phyloP scores from a whole-genome alignment of 2,329 filamentous ascomycete species.

The Seiridium unicorne region DNA sequence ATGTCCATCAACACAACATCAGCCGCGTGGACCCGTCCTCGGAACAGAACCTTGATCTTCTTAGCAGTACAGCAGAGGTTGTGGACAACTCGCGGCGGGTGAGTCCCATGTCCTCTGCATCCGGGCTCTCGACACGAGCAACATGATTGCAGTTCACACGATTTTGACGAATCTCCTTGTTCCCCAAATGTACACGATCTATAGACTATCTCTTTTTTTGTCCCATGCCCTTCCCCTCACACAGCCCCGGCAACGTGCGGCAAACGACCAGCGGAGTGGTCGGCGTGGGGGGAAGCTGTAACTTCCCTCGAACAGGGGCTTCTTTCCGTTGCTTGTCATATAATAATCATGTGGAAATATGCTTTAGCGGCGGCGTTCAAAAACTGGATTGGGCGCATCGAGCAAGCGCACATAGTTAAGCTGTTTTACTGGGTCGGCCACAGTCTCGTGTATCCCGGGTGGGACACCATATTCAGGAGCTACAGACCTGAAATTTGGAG shows the following conservation, averaged over 20 bases:
- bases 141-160: slow-evolving; percentile 12
- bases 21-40: slow-evolving; percentile 48
- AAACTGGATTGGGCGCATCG: slow-evolving; percentile 3
- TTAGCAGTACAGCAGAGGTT: slow-evolving; percentile 56
- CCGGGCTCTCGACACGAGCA: slow-evolving; percentile 14
- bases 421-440: background rate
- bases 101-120: slow-evolving; percentile 21
- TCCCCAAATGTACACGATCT: slow-evolving; percentile 7
- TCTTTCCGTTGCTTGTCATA: background rate
- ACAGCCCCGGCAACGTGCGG: background rate
- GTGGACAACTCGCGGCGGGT: slow-evolving; percentile 40
- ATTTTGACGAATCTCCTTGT: slow-evolving; percentile 21
- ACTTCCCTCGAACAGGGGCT: background rate
- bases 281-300: background rate
- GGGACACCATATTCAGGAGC: too few relatives aligned
- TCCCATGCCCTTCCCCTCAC: too few relatives aligned
- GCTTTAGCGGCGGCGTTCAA: slow-evolving; percentile 9
- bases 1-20: slow-evolving; percentile 57
- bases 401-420: background rate
- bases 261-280: background rate
- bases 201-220: slow-evolving; percentile 5
- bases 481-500: too few relatives aligned
- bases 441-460: background rate
- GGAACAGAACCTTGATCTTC: slow-evolving; percentile 41
- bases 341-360: slow-evolving; percentile 6